A percentile compares a stretch with the other conserved stretches of the same genome.
Conservation (phyloP, 1,139 yeast species). For the Blastobotrys malaysiensis region DNA sequence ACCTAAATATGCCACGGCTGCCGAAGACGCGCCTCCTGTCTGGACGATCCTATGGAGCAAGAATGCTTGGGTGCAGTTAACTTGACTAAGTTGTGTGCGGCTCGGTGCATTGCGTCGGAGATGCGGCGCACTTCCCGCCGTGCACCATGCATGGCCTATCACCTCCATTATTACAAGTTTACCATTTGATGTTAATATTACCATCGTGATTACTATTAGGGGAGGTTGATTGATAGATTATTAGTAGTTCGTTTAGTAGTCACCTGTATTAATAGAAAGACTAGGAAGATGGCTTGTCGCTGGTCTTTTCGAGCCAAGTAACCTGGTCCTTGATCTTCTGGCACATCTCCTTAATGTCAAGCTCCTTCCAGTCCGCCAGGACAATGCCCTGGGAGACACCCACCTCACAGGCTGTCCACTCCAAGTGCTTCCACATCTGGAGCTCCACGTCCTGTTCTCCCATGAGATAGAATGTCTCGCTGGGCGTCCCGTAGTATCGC, state of each 20-base stretch:
- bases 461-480: conserved; percentile 32
- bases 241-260: too few species aligned
- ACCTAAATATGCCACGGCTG: neutral
- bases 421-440: conserved; percentile 57
- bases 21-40: neutral
- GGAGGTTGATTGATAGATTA: too few species aligned
- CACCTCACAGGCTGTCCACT: conserved; percentile 50
- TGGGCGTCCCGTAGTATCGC: conserved; percentile 52
- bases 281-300: neutral
- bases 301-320: conserved; percentile 26
- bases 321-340: conserved; percentile 25
- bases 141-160: neutral
- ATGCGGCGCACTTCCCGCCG: neutral
- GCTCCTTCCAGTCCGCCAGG: conserved; percentile 44
- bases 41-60: too few species aligned
- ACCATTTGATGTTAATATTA: too few species aligned
- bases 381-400: conserved; percentile 32
- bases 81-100: neutral
- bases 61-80: too few species aligned
- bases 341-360: conserved; percentile 39
- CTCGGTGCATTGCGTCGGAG: neutral
- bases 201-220: too few species aligned
- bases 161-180: neutral
- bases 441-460: conserved; percentile 48
- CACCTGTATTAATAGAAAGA: too few species aligned